A percentile compares a stretch with the other conserved stretches of the same genome.
Conservation (phyloP, 2,329 filamentous ascomycete species). For the Thermothelomyces thermophilus region DNA sequence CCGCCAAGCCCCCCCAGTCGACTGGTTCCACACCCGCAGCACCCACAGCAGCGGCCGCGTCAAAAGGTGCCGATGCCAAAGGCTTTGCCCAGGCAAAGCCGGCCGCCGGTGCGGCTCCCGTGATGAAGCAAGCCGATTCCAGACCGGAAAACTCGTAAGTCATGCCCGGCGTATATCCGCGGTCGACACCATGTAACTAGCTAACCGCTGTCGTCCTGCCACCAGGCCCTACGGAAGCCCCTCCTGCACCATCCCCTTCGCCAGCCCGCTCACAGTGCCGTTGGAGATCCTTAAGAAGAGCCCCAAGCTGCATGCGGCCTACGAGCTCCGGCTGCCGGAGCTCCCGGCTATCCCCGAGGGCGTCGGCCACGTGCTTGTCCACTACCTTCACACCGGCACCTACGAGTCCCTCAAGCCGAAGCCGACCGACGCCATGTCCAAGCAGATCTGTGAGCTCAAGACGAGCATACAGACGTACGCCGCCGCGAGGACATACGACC, state of each 20-base stretch:
- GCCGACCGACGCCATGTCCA: conserved; percentile 15
- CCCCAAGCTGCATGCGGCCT: conserved; percentile 25
- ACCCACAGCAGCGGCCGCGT: background rate
- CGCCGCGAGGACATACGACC: conserved; percentile 22
- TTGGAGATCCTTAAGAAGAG: conserved; percentile 24
- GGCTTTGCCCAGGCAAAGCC: conserved; percentile 6
- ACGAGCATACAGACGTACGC: conserved; percentile 25
- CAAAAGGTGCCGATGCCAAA: conserved; percentile 11
- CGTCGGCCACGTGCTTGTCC: conserved; percentile 24
- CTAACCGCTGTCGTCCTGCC: conserved; percentile 8
- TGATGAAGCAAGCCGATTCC: conserved; percentile 16
- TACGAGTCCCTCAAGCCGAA: conserved; percentile 25
- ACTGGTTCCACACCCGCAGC: conserved; percentile 2
- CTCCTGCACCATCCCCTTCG: conserved; percentile 24
- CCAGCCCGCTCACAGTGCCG: conserved; percentile 23
- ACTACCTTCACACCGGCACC: conserved; percentile 25
- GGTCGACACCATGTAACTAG: background rate
- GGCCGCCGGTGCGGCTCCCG: conserved; percentile 7
- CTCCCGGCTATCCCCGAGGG: conserved; percentile 21
- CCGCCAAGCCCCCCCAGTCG: conserved; percentile 15
- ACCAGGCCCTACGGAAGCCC: conserved; percentile 24
- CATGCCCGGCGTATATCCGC: background rate
- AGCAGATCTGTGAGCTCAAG: conserved; percentile 24
- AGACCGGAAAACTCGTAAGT: conserved; percentile 24
- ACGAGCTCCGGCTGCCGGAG: conserved; percentile 21